phyloP scores from a whole-genome alignment of 176 grass and related monocot species.

The Carex myosuroides region DNA sequence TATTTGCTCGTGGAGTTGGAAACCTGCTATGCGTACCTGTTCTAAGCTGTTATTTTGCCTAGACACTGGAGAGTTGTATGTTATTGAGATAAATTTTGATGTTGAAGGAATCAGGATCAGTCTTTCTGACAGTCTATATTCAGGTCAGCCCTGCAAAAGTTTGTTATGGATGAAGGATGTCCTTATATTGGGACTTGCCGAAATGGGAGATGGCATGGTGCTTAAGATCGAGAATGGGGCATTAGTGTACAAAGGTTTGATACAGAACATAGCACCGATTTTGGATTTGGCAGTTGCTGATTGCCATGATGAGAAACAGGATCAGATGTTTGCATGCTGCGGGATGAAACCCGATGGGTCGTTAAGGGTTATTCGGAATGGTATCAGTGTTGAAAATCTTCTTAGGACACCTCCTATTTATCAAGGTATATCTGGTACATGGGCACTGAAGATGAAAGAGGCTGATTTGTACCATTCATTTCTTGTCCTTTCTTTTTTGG shows the following conservation, averaged over 20 bases:
- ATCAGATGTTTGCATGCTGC: conserved; percentile 93
- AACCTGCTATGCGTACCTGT: conserved; percentile 45
- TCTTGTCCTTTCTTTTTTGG: conserved; percentile 95
- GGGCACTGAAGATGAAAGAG: conserved; percentile 90
- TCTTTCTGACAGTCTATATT: conserved; percentile 57
- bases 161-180: conserved; percentile 70
- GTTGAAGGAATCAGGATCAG: conserved; percentile 46
- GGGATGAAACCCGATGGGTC: conserved; percentile 97
- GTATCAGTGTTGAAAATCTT: conserved; percentile 94
- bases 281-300: conserved; percentile 86
- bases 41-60: conserved; percentile 81
- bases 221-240: conserved; percentile 61
- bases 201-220: conserved; percentile 95
- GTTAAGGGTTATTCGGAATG: conserved; percentile 72
- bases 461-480: conserved; percentile 85
- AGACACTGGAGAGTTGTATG: conserved; percentile 75
- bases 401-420: conserved; percentile 71
- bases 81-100: conserved; percentile 67
- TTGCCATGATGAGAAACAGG: conserved; percentile 86
- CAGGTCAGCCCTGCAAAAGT: conserved; percentile 52
- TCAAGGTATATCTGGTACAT: conserved; percentile 81
- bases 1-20: conserved; percentile 93
- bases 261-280: conserved; percentile 95
- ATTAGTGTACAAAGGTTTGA: conserved; percentile 63
- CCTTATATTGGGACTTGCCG: conserved; percentile 71